Base-by-base conservation (phyloP, 768 basidiomycete genomes). In the Lactarius evosmus region DNA sequence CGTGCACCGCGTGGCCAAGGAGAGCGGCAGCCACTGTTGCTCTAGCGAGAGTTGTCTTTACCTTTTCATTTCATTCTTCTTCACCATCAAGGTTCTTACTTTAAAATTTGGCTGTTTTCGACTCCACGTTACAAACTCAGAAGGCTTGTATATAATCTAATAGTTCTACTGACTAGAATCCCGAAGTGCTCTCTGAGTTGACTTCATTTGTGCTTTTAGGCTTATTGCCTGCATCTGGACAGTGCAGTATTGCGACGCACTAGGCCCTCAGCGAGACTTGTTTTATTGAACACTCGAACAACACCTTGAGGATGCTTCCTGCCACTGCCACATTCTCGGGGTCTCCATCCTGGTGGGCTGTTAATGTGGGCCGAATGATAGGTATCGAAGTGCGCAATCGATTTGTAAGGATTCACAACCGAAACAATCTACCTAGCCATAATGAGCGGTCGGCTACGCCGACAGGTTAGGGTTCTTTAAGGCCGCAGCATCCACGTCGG, bases 301-400 rank as follows among this genome's bases (percentile, higher is more conserved):
- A 25, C 8, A 74, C 40, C 36, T 75, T 72, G 51, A 66, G 70
- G 38, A 74, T 50, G 14, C 70, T 56, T 36, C 64, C 65, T 2
- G 69, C 65, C 5, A 67, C 65, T 2, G 69, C 65, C 5, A 67
- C 62, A 58, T 70, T 72, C 17, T 55, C 60, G 29, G 62, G 34
- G 60, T 74, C 73, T 19, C 73, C 74, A 50, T 73, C 65, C 58
- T 69, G 65, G n/a, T 66, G 61, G 16, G 6, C 19, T 17, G 34
- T 29, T 58, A 29, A 69, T 11, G 30, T 57, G 60, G 29, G 11
- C 22, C 44, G 46, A 53, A 34, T 66, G 62, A 27, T 62, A 40
- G 29, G 1, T 16, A n/a, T 67, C 58, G 5, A 64, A 27, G 22
- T 46, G 44, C 44, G 22, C 22, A 25, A 11, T n/a, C 19, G 7